A percentile compares a stretch with the other conserved stretches of the same genome.
phyloP scores from a whole-genome alignment of 768 basidiomycete species.

The Floccularia luteovirens region DNA sequence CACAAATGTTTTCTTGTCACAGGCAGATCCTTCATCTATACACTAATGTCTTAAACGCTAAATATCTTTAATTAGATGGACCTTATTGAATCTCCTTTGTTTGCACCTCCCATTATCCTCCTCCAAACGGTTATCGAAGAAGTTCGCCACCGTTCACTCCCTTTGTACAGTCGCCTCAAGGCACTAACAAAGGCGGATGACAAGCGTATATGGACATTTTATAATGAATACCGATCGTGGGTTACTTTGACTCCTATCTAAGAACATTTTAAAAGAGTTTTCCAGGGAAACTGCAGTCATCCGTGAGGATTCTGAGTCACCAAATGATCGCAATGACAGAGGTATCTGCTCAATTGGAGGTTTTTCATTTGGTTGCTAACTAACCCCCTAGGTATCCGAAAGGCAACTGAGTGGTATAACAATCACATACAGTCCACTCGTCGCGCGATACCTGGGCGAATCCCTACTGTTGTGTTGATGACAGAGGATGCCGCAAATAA shows the following conservation, averaged over 20 bases:
- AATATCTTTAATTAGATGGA: conserved; percentile 65
- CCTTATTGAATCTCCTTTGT: conserved; percentile 72
- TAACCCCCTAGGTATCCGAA: conserved; percentile 68
- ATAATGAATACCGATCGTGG: conserved; percentile 80
- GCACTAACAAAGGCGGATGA: conserved; percentile 80
- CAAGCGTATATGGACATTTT: conserved; percentile 78
- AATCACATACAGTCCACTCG: conserved; percentile 53
- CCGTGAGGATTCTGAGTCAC: conserved; percentile 70
- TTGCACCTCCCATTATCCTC: conserved; percentile 76
- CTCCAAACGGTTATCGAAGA: conserved; percentile 96
- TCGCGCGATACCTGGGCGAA: conserved; percentile 43
- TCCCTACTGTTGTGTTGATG: conserved; percentile 69
- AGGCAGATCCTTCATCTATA: conserved; percentile 38
- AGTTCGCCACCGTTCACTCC: conserved; percentile 90
- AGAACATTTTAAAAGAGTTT: neutral
- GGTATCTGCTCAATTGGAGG: conserved; percentile 33
- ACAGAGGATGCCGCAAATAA: conserved; percentile 88
- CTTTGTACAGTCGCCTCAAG: conserved; percentile 88
- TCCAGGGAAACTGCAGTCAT: conserved; percentile 74
- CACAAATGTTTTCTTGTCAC: conserved; percentile 90
- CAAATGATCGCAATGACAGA: conserved; percentile 94
- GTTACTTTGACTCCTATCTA: conserved; percentile 17
- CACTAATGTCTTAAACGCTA: no score
- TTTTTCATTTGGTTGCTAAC: neutral
- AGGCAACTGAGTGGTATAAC: conserved; percentile 83